Conservation (phyloP, 202 grass and related monocot species). For the Carex arenaria region DNA sequence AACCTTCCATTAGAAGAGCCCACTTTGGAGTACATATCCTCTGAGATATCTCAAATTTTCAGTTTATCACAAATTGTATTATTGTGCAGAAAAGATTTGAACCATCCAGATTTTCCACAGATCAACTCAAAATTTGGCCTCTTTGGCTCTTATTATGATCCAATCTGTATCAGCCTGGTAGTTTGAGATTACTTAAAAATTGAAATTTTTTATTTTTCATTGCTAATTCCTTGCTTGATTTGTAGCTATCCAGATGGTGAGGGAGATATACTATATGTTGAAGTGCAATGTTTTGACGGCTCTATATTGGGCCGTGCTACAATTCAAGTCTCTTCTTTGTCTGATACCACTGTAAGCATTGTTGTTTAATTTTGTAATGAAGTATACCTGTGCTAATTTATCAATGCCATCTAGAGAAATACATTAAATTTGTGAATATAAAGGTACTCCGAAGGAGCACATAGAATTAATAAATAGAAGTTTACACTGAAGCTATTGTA, state of each 20-base stretch:
- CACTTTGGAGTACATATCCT: background rate
- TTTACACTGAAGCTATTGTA: background rate
- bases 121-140: background rate
- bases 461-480: too few species aligned
- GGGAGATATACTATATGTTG: conserved; percentile 61
- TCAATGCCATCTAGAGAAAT: background rate
- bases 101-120: too few species aligned
- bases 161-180: background rate
- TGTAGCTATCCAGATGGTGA: conserved; percentile 74
- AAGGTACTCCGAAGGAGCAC: background rate
- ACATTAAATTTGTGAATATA: background rate
- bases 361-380: background rate
- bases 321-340: conserved; percentile 71
- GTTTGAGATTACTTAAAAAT: background rate
- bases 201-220: background rate
- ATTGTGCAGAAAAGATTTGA: too few species aligned
- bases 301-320: conserved; percentile 53
- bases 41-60: too few species aligned
- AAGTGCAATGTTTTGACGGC: conserved; percentile 69
- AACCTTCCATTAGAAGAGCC: background rate
- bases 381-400: background rate
- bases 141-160: background rate
- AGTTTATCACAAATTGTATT: too few species aligned
- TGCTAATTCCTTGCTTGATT: conserved; percentile 18
- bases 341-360: conserved; percentile 63